Percentiles rank a stretch among this genome's conserved stretches.
These are phyloP conservation scores for Phialocephala sp. DNA, from an alignment of 2,329 filamentous ascomycete species.

Conservation along the genomic window DNA sequence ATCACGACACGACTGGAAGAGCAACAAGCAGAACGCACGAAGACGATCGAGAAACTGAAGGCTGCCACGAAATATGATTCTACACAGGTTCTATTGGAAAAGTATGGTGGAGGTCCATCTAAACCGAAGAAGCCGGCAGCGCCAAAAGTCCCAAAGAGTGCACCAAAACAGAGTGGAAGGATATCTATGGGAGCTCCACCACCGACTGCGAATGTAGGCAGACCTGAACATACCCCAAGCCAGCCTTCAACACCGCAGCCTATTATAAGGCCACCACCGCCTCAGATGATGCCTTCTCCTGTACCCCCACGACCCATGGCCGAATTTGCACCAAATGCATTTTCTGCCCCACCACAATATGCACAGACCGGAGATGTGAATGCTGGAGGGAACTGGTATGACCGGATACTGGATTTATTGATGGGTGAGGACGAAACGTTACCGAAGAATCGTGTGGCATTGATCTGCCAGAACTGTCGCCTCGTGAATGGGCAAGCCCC, in stretches of 20 bases:
- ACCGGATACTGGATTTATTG: constrained; percentile 88
- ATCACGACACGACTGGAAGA: constrained; percentile 73
- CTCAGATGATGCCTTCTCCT: constrained; percentile 30
- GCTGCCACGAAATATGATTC: constrained; percentile 95
- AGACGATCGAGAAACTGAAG: constrained; percentile 93
- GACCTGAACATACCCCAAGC: constrained; percentile 40
- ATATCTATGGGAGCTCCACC: constrained; percentile 63
- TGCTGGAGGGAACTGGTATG: constrained; percentile 78
- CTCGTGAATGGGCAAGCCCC: constrained; percentile 96
- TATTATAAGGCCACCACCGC: constrained; percentile 25
- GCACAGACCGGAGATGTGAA: constrained; percentile 32
- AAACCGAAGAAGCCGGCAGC: constrained; percentile 39
- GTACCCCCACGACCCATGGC: constrained; percentile 40
- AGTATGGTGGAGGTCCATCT: constrained; percentile 72
- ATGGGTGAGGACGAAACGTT: constrained; percentile 94
- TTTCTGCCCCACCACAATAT: constrained; percentile 46
- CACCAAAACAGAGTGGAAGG: constrained; percentile 44
- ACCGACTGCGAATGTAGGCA: constrained; percentile 66
- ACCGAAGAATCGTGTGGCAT: constrained; percentile 85
- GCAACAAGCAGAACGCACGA: constrained; percentile 78
- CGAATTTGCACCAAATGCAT: constrained; percentile 79
- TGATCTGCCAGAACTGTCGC: constrained; percentile 83
- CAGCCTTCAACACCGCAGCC: constrained; percentile 38
- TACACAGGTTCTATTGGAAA: constrained; percentile 89
- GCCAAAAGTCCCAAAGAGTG: constrained; percentile 34